A percentile compares a stretch with the other conserved stretches of the same genome.
These are phyloP conservation scores for Dothistroma pini DNA, from an alignment of 2,329 filamentous ascomycete species.

Conservation along the genomic window DNA sequence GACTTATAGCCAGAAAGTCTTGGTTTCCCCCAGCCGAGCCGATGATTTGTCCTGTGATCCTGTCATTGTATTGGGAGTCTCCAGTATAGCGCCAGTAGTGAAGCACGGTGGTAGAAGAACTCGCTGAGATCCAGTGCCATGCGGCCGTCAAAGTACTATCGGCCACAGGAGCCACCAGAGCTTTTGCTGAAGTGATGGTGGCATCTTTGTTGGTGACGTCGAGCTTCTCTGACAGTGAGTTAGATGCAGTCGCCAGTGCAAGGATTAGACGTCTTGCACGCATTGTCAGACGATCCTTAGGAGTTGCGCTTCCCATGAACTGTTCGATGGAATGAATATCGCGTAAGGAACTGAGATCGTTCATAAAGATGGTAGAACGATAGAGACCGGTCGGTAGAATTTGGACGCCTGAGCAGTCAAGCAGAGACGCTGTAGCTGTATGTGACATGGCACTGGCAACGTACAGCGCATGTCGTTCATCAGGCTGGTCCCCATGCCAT, in stretches of 20 bases:
- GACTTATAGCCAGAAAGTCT: constrained; percentile 52
- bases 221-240: neutral
- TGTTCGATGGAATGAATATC: neutral
- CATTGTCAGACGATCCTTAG: neutral
- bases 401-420: neutral
- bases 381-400: neutral
- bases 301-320: neutral
- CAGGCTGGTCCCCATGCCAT: neutral
- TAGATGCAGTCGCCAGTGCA: neutral
- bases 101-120: constrained; percentile 52
- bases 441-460: neutral
- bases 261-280: neutral
- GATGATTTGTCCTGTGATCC: constrained; percentile 56
- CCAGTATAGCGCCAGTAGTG: constrained; percentile 66
- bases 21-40: constrained; percentile 58
- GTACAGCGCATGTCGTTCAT: neutral
- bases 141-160: neutral
- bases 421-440: too few species aligned
- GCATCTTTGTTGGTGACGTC: neutral
- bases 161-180: neutral
- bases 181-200: neutral
- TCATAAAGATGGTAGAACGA: neutral
- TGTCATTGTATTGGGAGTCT: constrained; percentile 59
- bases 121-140: neutral
- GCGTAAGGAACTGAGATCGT: neutral